Percentiles rank a stretch among this genome's conserved stretches.
phyloP scores from a whole-genome alignment of 345 rosid genomes.

The Nephelium lappaceum region DNA sequence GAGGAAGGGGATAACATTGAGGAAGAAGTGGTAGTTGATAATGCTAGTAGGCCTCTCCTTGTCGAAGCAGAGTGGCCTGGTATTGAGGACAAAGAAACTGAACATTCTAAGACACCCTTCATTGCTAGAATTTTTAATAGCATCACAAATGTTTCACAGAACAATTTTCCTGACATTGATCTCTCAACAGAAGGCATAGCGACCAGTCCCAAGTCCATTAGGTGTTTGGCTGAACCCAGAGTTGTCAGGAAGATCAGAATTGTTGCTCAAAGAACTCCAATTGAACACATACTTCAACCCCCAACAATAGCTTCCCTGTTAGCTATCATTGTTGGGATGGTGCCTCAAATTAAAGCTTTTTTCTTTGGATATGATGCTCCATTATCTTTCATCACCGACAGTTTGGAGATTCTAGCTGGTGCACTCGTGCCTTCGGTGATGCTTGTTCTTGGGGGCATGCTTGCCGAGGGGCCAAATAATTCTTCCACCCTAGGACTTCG shows the following conservation, averaged over 20 bases:
- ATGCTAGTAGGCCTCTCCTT: slow-evolving; percentile 69
- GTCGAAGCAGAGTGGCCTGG: slow-evolving; percentile 98
- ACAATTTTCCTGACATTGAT: slow-evolving; percentile 61
- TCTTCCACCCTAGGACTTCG: slow-evolving; percentile 68
- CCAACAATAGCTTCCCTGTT: slow-evolving; percentile 87
- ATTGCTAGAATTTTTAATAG: slow-evolving; percentile 71
- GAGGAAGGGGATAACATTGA: slow-evolving; percentile 64
- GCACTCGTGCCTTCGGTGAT: slow-evolving; percentile 97
- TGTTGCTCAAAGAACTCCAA: slow-evolving; percentile 90
- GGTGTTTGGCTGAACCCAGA: slow-evolving; percentile 85
- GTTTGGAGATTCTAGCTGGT: slow-evolving; percentile 77
- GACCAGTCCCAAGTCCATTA: slow-evolving; percentile 66
- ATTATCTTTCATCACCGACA: slow-evolving; percentile 78
- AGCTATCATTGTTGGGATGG: slow-evolving; percentile 75
- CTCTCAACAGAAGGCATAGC: slow-evolving; percentile 34
- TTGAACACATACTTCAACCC: slow-evolving; percentile 87
- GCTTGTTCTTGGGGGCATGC: slow-evolving; percentile 97
- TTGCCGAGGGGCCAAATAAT: slow-evolving; percentile 89
- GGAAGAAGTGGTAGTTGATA: slow-evolving; percentile 36
- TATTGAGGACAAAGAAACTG: slow-evolving; percentile 89
- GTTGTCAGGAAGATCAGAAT: slow-evolving; percentile 84
- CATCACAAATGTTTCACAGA: slow-evolving; percentile 49
- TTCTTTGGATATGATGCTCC: slow-evolving; percentile 84
- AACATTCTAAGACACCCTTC: slow-evolving; percentile 80
- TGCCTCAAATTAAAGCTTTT: slow-evolving; percentile 70